These are phyloP conservation scores for Hypoxylon sp. DNA, from an alignment of 2,329 filamentous ascomycete species.

Conservation along the genomic window DNA sequence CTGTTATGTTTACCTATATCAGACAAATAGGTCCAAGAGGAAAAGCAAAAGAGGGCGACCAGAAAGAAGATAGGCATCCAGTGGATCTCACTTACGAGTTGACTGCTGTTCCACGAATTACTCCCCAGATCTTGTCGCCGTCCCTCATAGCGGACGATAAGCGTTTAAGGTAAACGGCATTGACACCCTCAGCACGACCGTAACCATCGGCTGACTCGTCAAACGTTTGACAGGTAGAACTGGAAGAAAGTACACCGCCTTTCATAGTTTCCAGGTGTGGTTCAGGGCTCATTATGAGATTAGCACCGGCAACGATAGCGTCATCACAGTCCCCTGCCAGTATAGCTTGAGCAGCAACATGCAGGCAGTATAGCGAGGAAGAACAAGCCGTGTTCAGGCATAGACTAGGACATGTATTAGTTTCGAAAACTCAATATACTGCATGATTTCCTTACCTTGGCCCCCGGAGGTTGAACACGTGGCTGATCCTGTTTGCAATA, in stretches of 20 bases:
- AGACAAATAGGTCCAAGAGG: no score
- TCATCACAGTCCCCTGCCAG: conserved; percentile 33
- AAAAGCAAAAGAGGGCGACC: not conserved
- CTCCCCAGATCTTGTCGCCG: conserved; percentile 24
- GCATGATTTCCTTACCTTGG: conserved; percentile 31
- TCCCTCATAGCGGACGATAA: conserved; percentile 51
- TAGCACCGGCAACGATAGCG: conserved; percentile 40
- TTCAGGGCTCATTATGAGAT: conserved; percentile 38
- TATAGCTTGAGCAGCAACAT: conserved; percentile 34
- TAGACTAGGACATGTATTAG: conserved; percentile 25
- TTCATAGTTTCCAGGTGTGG: conserved; percentile 34
- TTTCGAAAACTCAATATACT: conserved; percentile 1
- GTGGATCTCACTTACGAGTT: conserved; percentile 34
- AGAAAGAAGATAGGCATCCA: not conserved
- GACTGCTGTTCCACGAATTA: conserved; percentile 30
- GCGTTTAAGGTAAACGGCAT: conserved; percentile 55
- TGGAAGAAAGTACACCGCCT: conserved; percentile 49
- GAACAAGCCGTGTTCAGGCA: conserved; percentile 48
- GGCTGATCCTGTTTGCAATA: conserved; percentile 46
- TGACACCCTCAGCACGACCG: conserved; percentile 59
- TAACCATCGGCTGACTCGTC: conserved; percentile 59
- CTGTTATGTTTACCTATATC: no score
- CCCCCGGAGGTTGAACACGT: conserved; percentile 47
- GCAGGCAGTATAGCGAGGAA: conserved; percentile 40
- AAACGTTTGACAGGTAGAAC: conserved; percentile 51